Percentiles rank a stretch among this genome's conserved stretches.
Conservation (phyloP, 805 yeast species). For the Priceomyces haplophilus region DNA sequence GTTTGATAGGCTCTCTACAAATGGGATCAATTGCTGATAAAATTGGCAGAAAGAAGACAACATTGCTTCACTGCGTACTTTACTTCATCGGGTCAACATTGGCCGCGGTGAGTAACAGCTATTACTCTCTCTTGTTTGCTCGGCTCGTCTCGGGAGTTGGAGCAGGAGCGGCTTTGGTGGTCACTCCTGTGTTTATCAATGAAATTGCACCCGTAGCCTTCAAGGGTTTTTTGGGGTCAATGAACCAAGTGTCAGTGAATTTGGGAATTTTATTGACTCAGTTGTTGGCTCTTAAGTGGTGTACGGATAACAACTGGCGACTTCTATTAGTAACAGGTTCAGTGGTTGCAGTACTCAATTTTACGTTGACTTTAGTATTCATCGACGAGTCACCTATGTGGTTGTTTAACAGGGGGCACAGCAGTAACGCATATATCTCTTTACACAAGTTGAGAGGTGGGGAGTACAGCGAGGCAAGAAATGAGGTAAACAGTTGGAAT, state of each 20-base stretch:
- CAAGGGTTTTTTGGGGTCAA: conserved; percentile 80
- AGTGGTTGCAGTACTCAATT: conserved; percentile 48
- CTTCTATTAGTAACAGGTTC: conserved; percentile 61
- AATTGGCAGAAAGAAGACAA: conserved; percentile 60
- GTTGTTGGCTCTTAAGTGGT: conserved; percentile 63
- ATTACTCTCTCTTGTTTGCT: conserved; percentile 52
- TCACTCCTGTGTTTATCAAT: conserved; percentile 76
- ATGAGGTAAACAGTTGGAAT: conserved; percentile 39
- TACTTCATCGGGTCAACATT: conserved; percentile 62
- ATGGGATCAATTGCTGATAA: conserved; percentile 64
- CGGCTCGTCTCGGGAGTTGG: conserved; percentile 79
- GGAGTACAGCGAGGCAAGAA: conserved; percentile 29
- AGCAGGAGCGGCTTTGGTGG: conserved; percentile 85
- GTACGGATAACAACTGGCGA: conserved; percentile 72
- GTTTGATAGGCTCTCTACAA: conserved; percentile 67
- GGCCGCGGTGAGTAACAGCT: conserved; percentile 49
- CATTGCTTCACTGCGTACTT: conserved; percentile 48
- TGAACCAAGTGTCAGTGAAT: conserved; percentile 85
- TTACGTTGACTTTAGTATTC: conserved; percentile 35
- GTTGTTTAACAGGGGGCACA: conserved; percentile 53
- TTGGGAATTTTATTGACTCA: conserved; percentile 83
- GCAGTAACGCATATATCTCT: conserved; percentile 37
- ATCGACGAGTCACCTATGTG: conserved; percentile 83
- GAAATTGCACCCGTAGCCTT: conserved; percentile 70
- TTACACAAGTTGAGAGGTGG: conserved; percentile 41